Percentiles rank a stretch among this genome's conserved stretches.
These are phyloP conservation scores for Phaeosphaeria sp. DNA, from an alignment of 2,329 filamentous ascomycete species.

Conservation along the genomic window DNA sequence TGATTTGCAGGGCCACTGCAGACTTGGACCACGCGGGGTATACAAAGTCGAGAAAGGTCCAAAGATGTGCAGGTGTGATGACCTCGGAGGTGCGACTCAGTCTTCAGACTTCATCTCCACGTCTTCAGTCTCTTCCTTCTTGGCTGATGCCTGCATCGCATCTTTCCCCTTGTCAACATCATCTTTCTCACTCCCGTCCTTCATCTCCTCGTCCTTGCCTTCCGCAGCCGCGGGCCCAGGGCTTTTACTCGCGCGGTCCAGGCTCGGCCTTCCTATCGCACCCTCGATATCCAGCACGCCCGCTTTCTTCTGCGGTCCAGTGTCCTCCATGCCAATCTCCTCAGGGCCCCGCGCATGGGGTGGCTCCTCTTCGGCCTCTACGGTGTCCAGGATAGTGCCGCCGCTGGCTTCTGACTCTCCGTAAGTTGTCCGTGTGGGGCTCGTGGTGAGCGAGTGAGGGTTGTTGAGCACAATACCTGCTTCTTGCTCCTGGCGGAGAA, in stretches of 20 bases:
- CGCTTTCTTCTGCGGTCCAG: conserved; percentile 76
- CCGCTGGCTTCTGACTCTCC: conserved; percentile 29
- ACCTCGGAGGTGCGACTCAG: too few species aligned
- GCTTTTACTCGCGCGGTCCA: conserved; percentile 36
- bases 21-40: too few species aligned
- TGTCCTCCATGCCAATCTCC: conserved; percentile 83
- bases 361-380: conserved; percentile 60
- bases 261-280: conserved; percentile 43
- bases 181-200: conserved; percentile 22
- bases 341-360: conserved; percentile 86
- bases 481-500: conserved; percentile 85
- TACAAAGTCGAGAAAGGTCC: too few species aligned
- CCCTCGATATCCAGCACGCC: conserved; percentile 47
- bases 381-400: conserved; percentile 42
- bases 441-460: conserved; percentile 38
- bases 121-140: conserved; percentile 10
- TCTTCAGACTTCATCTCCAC: conserved; percentile 33
- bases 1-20: too few species aligned
- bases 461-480: conserved; percentile 74
- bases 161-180: conserved; percentile 15
- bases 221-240: conserved; percentile 21
- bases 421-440: conserved; percentile 34
- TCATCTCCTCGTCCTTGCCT: conserved; percentile 29
- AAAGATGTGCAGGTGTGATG: too few species aligned
- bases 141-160: conserved; percentile 17